A percentile compares a stretch with the other conserved stretches of the same genome.
phyloP scores from a whole-genome alignment of 2,329 filamentous ascomycete species.

The Periglandula ipomoeae region DNA sequence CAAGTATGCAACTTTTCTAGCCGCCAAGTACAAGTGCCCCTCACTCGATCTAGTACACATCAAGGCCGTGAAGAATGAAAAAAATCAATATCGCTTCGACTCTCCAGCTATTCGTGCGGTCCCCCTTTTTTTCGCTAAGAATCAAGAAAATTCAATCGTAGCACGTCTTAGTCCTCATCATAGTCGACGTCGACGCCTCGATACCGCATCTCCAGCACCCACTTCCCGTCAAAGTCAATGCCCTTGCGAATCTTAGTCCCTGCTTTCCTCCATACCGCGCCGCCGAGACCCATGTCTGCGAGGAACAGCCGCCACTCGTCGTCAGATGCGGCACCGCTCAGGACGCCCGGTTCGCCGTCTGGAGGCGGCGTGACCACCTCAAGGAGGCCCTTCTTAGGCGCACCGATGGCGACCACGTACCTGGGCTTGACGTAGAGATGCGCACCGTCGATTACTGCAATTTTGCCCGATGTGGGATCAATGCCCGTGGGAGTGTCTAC shows the following conservation, averaged over 20 bases:
- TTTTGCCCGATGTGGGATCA: conserved; percentile 65
- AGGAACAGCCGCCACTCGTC: conserved; percentile 73
- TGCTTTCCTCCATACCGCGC: conserved; percentile 76
- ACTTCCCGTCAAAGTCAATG: conserved; percentile 79
- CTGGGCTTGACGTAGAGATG: conserved; percentile 73
- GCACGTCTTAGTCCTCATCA: conserved; percentile 8
- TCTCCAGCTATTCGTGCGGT: too few relatives aligned
- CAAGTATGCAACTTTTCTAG: too few relatives aligned
- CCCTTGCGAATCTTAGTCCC: conserved; percentile 73
- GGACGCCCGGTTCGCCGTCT: conserved; percentile 26
- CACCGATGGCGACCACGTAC: conserved; percentile 76
- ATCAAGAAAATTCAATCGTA: neutral
- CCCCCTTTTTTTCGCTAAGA: too few relatives aligned
- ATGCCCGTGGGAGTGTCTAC: conserved; percentile 90
- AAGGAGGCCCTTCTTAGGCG: conserved; percentile 75
- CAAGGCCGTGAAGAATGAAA: too few relatives aligned
- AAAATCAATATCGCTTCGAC: too few relatives aligned
- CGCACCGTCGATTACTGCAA: conserved; percentile 60
- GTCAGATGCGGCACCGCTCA: conserved; percentile 28
- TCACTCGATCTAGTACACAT: too few relatives aligned
- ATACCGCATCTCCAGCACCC: conserved; percentile 66
- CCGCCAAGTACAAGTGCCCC: too few relatives aligned
- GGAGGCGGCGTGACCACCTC: conserved; percentile 56
- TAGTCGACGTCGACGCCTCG: conserved; percentile 25
- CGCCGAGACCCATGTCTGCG: conserved; percentile 77